These are phyloP conservation scores for Hypsizygus ulmarius DNA, from an alignment of 1,284 basidiomycete species.

Conservation along the genomic window DNA sequence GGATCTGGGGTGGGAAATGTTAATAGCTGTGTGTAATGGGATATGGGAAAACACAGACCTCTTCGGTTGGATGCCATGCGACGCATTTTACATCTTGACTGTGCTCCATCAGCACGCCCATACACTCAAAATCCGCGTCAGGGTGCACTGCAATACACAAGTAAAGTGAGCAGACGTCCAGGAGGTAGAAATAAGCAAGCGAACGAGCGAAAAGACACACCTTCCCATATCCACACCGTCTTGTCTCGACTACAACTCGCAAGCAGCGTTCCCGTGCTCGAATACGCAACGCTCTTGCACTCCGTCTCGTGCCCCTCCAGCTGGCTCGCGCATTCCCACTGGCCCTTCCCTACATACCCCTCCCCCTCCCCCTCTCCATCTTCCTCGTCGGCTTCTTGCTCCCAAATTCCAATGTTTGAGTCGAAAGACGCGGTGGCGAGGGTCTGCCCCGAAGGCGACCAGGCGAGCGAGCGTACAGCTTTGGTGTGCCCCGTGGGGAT, in stretches of 20 bases:
- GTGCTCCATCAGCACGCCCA: slow-evolving; percentile 97
- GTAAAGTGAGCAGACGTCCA: too few relatives aligned
- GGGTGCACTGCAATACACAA: slow-evolving; percentile 63
- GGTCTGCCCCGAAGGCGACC: slow-evolving; percentile 85
- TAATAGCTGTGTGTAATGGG: neutral
- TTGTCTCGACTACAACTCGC: slow-evolving; percentile 96
- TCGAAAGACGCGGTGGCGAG: slow-evolving; percentile 98
- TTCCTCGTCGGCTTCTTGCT: slow-evolving; percentile 56
- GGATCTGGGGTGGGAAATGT: slow-evolving; percentile 55
- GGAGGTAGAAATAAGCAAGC: neutral
- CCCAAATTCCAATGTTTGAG: slow-evolving; percentile 91
- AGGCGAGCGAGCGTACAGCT: slow-evolving; percentile 87
- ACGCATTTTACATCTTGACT: slow-evolving; percentile 95
- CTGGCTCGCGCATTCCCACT: slow-evolving; percentile 86
- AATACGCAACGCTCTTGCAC: slow-evolving; percentile 94
- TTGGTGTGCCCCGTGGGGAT: slow-evolving; percentile 86
- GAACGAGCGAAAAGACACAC: slow-evolving; percentile 39
- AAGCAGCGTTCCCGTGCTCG: slow-evolving; percentile 73
- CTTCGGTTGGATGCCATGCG: slow-evolving; percentile 93
- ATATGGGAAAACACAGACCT: slow-evolving; percentile 50
- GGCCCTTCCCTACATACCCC: slow-evolving; percentile 36
- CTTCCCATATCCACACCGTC: slow-evolving; percentile 99
- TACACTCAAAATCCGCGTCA: slow-evolving; percentile 93
- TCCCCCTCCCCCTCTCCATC: slow-evolving; percentile 18
- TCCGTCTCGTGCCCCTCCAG: slow-evolving; percentile 98